A percentile compares a stretch with the other conserved stretches of the same genome.
These are phyloP conservation scores for Mallotus nudiflorus DNA, from an alignment of 345 rosid species.

Conservation along the genomic window DNA sequence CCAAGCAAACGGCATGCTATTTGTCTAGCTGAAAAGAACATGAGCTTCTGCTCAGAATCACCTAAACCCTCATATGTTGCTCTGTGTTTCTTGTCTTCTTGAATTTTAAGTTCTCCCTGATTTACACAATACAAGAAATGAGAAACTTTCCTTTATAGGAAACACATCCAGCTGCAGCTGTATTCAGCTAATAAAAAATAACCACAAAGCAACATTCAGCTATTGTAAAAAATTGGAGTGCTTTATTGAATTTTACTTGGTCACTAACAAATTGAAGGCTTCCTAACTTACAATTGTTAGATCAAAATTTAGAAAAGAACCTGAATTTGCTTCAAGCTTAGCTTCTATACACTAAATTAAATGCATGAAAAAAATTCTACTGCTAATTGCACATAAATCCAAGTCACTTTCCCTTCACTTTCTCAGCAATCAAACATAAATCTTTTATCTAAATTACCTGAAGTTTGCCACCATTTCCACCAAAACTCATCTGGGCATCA, in stretches of 20 bases:
- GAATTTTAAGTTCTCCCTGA: conserved; percentile 70
- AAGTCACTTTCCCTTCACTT: not conserved
- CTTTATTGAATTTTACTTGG: not conserved
- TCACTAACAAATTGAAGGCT: no score
- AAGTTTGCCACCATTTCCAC: conserved; percentile 83
- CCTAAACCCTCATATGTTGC: conserved; percentile 72
- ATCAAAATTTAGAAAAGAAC: no score
- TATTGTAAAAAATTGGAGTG: not conserved
- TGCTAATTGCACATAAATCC: not conserved
- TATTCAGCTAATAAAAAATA: not conserved
- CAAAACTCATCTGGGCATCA: conserved; percentile 66
- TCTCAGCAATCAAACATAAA: conserved; percentile 5
- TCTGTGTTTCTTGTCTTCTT: conserved; percentile 91
- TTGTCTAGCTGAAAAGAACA: conserved; percentile 84
- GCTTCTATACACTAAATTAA: no score
- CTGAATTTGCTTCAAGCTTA: no score
- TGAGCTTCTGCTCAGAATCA: conserved; percentile 73
- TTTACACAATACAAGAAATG: conserved; percentile 1
- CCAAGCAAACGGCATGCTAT: conserved; percentile 87
- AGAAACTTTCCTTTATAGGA: conserved; percentile 10
- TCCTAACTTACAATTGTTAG: no score
- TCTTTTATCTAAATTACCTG: conserved; percentile 41
- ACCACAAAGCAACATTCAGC: no score
- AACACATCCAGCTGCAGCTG: not conserved
- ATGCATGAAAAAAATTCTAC: no score